Evolutionary conservation across 768 basidiomycete species (phyloP).

Genomic region (Favolaschia claudopus): DNA sequence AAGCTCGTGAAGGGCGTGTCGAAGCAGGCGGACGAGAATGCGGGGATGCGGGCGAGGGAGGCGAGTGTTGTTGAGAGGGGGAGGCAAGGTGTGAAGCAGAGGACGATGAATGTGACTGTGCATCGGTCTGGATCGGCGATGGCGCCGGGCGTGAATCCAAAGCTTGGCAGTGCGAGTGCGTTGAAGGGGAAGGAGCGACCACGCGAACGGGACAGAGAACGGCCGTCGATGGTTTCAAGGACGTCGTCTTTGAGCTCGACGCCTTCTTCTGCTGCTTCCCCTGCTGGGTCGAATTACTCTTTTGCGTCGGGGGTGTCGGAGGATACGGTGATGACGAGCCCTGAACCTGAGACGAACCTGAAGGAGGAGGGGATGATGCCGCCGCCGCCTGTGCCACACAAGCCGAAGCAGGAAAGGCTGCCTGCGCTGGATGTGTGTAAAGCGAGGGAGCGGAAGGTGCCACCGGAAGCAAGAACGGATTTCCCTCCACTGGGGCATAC

Average conservation of each 20-base stretch:
- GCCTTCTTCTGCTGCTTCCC: background rate
- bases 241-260: background rate
- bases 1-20: slow-evolving; percentile 10
- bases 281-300: slow-evolving; percentile 7
- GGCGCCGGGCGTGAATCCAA: too few species aligned
- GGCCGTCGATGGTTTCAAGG: background rate
- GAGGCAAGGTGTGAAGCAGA: background rate
- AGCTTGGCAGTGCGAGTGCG: too few species aligned
- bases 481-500: too few species aligned
- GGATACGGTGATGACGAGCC: slow-evolving; percentile 16
- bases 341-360: background rate
- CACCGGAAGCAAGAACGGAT: too few species aligned
- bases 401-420: background rate
- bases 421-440: slow-evolving; percentile 7
- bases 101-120: too few species aligned
- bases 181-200: slow-evolving; percentile 10
- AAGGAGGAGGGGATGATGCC: slow-evolving; percentile 14
- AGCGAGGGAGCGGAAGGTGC: too few species aligned
- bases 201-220: background rate
- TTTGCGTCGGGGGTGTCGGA: background rate
- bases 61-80: background rate
- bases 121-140: too few species aligned
- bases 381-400: slow-evolving; percentile 20
- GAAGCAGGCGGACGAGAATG: slow-evolving; percentile 18
- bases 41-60: slow-evolving; percentile 1